Evolutionary conservation across 2,329 filamentous ascomycete genomes (phyloP), one percentile per base, ranked within the genome.

Genomic region (Aspergillus aculeatus): DNA sequence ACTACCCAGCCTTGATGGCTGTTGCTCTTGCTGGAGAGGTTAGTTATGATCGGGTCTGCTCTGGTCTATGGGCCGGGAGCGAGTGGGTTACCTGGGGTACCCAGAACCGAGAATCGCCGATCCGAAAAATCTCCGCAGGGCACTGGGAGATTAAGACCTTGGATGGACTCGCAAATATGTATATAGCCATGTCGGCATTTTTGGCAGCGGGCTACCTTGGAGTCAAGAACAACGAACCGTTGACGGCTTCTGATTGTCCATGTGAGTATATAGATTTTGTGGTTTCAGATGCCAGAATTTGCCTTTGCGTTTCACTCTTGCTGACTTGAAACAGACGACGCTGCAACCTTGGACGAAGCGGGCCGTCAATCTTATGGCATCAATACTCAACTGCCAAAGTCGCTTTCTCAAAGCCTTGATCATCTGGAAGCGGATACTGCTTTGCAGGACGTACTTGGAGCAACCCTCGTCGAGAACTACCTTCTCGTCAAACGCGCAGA

Each of bases 151-250:
- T 96, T 23, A 89, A 91, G 69, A 86, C 84, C 57, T 69, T 94
- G n/a, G 91, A 96, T 68, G 91, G 91, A 0, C 75, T 92, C 19
- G 89, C 90, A 3, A 96, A 96, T 69, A 84, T 87, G 56, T 96
- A 95, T 70, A 74, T 96, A 1, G 88, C 84, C 0, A 72, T 90
- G 19, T 81, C 83, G 0, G 86, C 85, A 0, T 70, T 92, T 0
- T 69, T 92, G 0, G 81, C 80, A 0, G 84, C 84, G 0, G 89
- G 89, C 0, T 74, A 83, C 0, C 62, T 81, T 1, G 89, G 89
- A 0, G 65, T 91, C 2, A 60, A 68, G 6, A 57, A 65, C 29
- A 62, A 66, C 1, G 52, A 64, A 29, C 53, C 63, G 3, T 63
- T 78, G 23, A 68, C 64, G 2, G 57, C 69, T 32, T 65, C 71